Base-by-base conservation (phyloP, 306 rosid genomes). In the Prunus mongolica region DNA sequence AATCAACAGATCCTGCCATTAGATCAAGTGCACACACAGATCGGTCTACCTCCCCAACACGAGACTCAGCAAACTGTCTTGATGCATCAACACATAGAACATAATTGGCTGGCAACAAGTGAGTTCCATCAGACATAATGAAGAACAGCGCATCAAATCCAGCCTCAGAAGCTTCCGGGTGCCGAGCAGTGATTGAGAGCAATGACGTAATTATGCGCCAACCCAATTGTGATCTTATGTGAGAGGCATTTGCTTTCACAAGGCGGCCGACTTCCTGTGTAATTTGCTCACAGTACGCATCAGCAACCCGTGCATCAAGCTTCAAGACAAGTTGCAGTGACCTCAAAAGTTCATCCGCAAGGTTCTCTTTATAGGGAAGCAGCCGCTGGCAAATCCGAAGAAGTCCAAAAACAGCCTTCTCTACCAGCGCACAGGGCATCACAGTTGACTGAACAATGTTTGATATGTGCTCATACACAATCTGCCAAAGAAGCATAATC, bases 241-340 rank as follows among this genome's bases (percentile, higher is more conserved):
- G 98, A 80, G 98, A 86, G 79, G 99, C 97, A 89, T 92, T 96
- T 78, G 87, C 96, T 85, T 91, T 96, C 77, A 96, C 97, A 77
- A 96, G 97, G 68, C 97, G 93, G 67, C 89, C 87, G 71, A 96
- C 96, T 89, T 96, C 98, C 76, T 88, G 98, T 38, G 98, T 91
- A 69, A 96, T 96, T 80, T 96, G 99, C 73, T 96, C 99, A 81
- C 99, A 92, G 81, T 91, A 96, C 46, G 99, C 97, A 74, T 96
- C 99, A 0, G 97, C 98, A 78, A 96, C 98, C 71, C 98, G 96
- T 64, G 98, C 97, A 88, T 96, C 99, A 67, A 96, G 98, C 89
- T 96, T 96, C 82, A 88, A 74, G 76, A 92, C 96, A 76, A 96
- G 98, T 79, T 92, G 98, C 78, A 96, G 75, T 45, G 99, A 96